Percentiles rank a stretch among this genome's conserved stretches.
Conservation (phyloP, 2,329 filamentous ascomycete genomes). For the Aspergillus viridinutans region DNA sequence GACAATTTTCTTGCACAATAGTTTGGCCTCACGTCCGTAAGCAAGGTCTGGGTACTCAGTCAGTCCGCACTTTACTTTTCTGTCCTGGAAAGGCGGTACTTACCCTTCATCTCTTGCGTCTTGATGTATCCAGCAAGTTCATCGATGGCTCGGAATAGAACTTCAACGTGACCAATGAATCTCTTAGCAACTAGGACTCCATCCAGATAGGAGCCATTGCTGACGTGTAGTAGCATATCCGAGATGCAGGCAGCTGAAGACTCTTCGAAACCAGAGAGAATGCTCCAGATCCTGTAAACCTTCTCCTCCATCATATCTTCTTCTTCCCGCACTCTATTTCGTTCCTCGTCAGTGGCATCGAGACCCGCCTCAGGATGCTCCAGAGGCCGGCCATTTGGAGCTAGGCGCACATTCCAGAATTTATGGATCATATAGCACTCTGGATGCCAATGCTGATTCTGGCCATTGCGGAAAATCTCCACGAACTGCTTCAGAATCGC, state of each 20-base stretch:
- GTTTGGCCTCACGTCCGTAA: slow-evolving; percentile 92
- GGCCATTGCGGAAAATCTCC: slow-evolving; percentile 94
- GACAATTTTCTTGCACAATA: slow-evolving; percentile 99
- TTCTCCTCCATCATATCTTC: slow-evolving; percentile 97
- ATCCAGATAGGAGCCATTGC: slow-evolving; percentile 93
- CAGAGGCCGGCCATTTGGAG: slow-evolving; percentile 54
- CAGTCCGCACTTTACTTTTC: slow-evolving; percentile 9
- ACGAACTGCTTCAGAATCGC: slow-evolving; percentile 98
- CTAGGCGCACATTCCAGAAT: slow-evolving; percentile 95
- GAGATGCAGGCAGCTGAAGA: slow-evolving; percentile 97
- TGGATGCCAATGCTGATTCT: slow-evolving; percentile 98
- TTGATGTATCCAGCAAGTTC: slow-evolving; percentile 72
- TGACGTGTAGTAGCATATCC: slow-evolving; percentile 97
- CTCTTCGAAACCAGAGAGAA: slow-evolving; percentile 93
- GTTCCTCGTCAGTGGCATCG: slow-evolving; percentile 62
- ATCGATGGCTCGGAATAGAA: slow-evolving; percentile 85
- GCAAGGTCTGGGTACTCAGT: slow-evolving; percentile 62
- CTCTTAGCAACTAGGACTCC: slow-evolving; percentile 91
- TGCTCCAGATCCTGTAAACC: slow-evolving; percentile 97
- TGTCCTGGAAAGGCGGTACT: slow-evolving; percentile 25
- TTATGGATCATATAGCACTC: slow-evolving; percentile 99
- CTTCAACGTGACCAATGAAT: slow-evolving; percentile 93
- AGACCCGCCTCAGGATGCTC: slow-evolving; percentile 45
- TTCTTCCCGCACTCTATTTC: slow-evolving; percentile 71
- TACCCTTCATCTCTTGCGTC: slow-evolving; percentile 69